Conservation (phyloP, 2,329 filamentous ascomycete genomes). For the Tolypocladium nubicola region DNA sequence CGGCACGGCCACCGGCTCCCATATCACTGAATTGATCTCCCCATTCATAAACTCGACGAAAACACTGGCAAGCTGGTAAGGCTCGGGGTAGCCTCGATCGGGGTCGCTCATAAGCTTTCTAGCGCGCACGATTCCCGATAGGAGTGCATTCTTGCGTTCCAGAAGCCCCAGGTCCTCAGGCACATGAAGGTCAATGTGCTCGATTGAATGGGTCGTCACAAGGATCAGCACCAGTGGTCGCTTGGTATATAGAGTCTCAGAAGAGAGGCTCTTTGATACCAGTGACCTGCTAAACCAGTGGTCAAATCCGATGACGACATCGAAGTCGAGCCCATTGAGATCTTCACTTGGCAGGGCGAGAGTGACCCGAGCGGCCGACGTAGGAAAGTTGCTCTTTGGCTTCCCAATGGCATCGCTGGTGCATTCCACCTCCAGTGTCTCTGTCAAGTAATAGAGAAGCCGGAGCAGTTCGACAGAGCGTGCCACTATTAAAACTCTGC, state of each 20-base stretch:
- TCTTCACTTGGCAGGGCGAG: slow-evolving; percentile 30
- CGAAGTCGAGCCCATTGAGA: slow-evolving; percentile 28
- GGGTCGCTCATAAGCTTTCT: slow-evolving; percentile 29
- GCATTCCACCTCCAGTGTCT: slow-evolving; percentile 25
- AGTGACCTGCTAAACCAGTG: slow-evolving; percentile 32
- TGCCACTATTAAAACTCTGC: slow-evolving; percentile 42
- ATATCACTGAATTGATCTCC: slow-evolving; percentile 25
- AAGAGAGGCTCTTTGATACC: slow-evolving; percentile 8
- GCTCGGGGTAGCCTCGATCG: slow-evolving; percentile 26
- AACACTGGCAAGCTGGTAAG: slow-evolving; percentile 33
- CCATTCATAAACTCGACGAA: slow-evolving; percentile 36
- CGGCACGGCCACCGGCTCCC: slow-evolving; percentile 36
- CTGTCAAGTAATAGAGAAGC: slow-evolving; percentile 39
- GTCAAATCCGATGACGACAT: slow-evolving; percentile 45
- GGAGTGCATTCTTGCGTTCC: slow-evolving; percentile 36
- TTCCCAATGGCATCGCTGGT: slow-evolving; percentile 20
- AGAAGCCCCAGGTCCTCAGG: slow-evolving; percentile 21
- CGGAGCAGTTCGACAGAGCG: slow-evolving; percentile 38
- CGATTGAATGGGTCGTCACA: slow-evolving; percentile 40
- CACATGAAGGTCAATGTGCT: slow-evolving; percentile 42
- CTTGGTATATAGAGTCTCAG: slow-evolving; percentile 7
- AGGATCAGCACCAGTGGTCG: slow-evolving; percentile 37
- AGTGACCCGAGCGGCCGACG: slow-evolving; percentile 27
- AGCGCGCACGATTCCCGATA: slow-evolving; percentile 25
- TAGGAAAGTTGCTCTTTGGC: slow-evolving; percentile 14